Evolutionary conservation across 2,329 filamentous ascomycete genomes (phyloP).

Genomic region (Chrysoporthe cubensis): DNA sequence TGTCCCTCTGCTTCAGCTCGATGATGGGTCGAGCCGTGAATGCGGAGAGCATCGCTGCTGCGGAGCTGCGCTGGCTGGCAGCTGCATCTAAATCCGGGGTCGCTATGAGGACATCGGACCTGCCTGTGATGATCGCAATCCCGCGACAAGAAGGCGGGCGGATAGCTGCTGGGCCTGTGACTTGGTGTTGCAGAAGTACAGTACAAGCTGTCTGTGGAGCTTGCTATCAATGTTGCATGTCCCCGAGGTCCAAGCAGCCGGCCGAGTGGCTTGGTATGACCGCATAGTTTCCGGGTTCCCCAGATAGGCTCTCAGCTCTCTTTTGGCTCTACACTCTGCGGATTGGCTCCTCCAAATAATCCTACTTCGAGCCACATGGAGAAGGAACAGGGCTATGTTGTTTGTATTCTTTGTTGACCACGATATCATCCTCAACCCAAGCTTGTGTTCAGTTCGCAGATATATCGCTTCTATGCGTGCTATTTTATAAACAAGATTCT

Average conservation of each 20-base stretch:
- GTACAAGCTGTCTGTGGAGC: constrained; percentile 27
- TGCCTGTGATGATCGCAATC: background rate
- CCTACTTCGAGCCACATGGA: background rate
- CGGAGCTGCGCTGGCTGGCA: constrained; percentile 26
- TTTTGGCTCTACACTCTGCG: background rate
- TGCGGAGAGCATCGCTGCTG: constrained; percentile 83
- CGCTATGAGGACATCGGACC: constrained; percentile 28
- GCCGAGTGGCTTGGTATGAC: constrained; percentile 20
- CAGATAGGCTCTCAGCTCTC: background rate
- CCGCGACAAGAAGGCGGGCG: background rate
- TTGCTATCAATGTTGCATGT: background rate
- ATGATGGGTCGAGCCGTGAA: constrained; percentile 96
- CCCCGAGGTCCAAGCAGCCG: background rate
- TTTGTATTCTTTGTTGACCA: background rate
- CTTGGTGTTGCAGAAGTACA: constrained; percentile 14
- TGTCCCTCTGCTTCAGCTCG: constrained; percentile 94
- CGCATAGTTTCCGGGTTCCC: constrained; percentile 18
- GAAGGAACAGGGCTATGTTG: background rate
- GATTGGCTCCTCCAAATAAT: background rate
- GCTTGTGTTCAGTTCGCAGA: background rate
- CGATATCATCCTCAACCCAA: background rate
- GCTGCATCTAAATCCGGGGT: constrained; percentile 18
- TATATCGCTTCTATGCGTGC: background rate
- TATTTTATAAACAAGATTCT: background rate
- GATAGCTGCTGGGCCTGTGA: background rate